Evolutionary conservation across 2,329 filamentous ascomycete species (phyloP).

Genomic region (Ophiostoma piceae): DNA sequence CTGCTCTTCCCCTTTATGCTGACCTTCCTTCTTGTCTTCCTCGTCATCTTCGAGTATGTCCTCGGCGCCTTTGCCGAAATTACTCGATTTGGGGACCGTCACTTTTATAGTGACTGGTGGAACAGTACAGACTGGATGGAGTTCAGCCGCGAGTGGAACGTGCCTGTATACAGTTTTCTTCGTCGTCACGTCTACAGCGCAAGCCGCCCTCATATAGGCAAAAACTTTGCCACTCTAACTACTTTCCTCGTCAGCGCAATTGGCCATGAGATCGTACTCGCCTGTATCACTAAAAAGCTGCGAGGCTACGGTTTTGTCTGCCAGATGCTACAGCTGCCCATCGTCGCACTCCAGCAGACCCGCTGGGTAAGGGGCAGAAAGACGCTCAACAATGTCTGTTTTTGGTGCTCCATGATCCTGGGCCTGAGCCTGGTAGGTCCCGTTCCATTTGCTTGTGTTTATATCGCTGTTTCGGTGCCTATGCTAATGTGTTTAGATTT

Average conservation of each 20-base stretch:
- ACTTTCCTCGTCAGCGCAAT: slow-evolving; percentile 88
- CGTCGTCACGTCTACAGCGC: slow-evolving; percentile 90
- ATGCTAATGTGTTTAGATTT: not conserved
- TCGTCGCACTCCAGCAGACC: slow-evolving; percentile 84
- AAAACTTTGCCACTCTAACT: slow-evolving; percentile 72
- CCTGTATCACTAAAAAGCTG: slow-evolving; percentile 94
- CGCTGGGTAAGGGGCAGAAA: slow-evolving; percentile 67
- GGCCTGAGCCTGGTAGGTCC: slow-evolving; percentile 69
- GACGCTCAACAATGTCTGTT: slow-evolving; percentile 81
- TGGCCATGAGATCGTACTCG: slow-evolving; percentile 94
- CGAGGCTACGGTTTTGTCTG: slow-evolving; percentile 88
- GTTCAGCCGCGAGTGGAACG: slow-evolving; percentile 94
- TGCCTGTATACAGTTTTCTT: slow-evolving; percentile 95
- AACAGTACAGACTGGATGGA: slow-evolving; percentile 87
- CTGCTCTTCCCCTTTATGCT: slow-evolving; percentile 97
- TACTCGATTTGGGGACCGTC: slow-evolving; percentile 84
- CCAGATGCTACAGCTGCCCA: slow-evolving; percentile 95
- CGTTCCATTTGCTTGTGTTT: not conserved
- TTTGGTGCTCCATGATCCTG: slow-evolving; percentile 88
- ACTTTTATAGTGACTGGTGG: slow-evolving; percentile 82
- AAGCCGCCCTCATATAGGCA: slow-evolving; percentile 68
- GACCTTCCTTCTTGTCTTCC: slow-evolving; percentile 88
- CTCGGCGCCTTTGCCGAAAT: slow-evolving; percentile 93
- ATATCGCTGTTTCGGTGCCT: not conserved
- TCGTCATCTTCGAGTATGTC: slow-evolving; percentile 97